Base-by-base conservation (phyloP, 176 grass and related monocot genomes). In the Aegilops tauschii region DNA sequence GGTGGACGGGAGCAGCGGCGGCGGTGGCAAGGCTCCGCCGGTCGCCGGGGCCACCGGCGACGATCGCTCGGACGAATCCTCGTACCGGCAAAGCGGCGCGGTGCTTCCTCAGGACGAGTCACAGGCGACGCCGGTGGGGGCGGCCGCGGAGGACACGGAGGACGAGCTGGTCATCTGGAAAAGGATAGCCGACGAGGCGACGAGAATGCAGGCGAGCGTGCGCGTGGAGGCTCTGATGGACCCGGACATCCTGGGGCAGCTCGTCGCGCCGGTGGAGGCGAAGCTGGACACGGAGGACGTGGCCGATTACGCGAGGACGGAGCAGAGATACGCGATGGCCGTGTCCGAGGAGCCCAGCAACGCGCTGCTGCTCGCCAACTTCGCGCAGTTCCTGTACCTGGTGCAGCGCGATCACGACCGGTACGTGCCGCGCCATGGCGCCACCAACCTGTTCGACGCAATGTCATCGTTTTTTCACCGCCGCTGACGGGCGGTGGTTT, bases 391-490 rank as follows among this genome's bases (percentile, higher is more conserved):
- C 82, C 80, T 96, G 34, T 92, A 86, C 73, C 70, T 91, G 47
- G 94, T 99, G 84, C 94, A 93, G 79, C 84, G 80, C 76, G 92
- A 99, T 21, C 82, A 93, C 65, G 90, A 94, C 61, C 88, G 94
- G 97, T 99, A 85, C 14, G 80, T 42, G 61, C 21, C 61, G 11
- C 49, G 50, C 50, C 50, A 54, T 54, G 50, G 50, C 50, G 50
- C 50, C 50, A 52, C 20, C 64, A 73, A 21, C 1, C 36, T 52
- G 69, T 84, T 86, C 35, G 90, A 69, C 76, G 49, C 34, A 81
- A 78, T 68, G 77, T 8, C 29, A 6, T 18, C 1, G 12, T 29
- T 5, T 12, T 83, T 79, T 61, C 1, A 56, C 84, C 7, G 31
- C 3, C 16, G 80, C 85, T 91, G 81, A 91, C 77, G 25, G 47